phyloP scores from a whole-genome alignment of 2,329 filamentous ascomycete species.

The Fusarium metavorans region DNA sequence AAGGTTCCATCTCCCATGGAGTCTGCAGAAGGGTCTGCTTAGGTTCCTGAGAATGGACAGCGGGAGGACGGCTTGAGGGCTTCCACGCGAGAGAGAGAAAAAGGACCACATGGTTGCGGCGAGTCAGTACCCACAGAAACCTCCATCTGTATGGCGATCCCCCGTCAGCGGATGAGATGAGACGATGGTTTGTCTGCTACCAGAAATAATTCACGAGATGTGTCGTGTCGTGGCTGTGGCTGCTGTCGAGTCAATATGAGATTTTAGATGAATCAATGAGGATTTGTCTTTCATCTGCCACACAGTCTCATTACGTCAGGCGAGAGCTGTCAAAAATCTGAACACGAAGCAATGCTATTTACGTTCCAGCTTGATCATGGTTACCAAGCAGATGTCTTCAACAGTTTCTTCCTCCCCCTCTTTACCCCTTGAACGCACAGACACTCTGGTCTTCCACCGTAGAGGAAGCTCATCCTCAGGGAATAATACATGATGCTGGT shows the following conservation, averaged over 20 bases:
- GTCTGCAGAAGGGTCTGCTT: background rate
- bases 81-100: constrained; percentile 21
- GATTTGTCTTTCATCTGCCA: background rate
- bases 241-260: background rate
- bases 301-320: constrained; percentile 1
- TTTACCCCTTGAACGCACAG: constrained; percentile 7
- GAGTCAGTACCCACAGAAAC: constrained; percentile 34
- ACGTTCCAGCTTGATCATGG: background rate
- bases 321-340: background rate
- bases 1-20: background rate
- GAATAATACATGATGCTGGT: background rate
- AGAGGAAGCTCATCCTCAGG: constrained; percentile 9
- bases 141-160: background rate
- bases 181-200: background rate
- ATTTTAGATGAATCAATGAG: background rate
- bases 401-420: background rate
- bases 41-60: constrained; percentile 11
- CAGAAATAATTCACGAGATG: constrained; percentile 10
- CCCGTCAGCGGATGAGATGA: background rate
- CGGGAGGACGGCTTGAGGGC: constrained; percentile 4
- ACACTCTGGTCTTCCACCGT: constrained; percentile 1
- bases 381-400: background rate
- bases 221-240: background rate
- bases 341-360: constrained; percentile 1
- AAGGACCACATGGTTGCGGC: constrained; percentile 38